These are phyloP conservation scores for Sporothrix luriei DNA, from an alignment of 2,329 filamentous ascomycete genomes.

Conservation along the genomic window DNA sequence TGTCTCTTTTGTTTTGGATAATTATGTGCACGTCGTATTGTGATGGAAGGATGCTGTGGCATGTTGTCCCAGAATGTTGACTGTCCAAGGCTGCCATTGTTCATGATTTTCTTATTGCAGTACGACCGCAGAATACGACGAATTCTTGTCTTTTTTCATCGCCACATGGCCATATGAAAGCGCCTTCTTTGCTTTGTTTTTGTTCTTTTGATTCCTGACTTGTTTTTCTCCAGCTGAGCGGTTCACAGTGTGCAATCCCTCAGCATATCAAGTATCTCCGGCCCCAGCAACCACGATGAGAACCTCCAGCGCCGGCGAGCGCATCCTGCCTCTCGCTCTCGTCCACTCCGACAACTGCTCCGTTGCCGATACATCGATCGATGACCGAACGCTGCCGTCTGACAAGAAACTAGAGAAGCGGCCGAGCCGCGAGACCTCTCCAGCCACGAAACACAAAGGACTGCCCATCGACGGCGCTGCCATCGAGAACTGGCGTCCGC, in stretches of 20 bases:
- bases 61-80: neutral
- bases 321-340: slow-evolving; percentile 16
- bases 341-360: slow-evolving; percentile 17
- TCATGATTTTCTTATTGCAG: neutral
- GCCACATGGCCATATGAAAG: slow-evolving; percentile 7
- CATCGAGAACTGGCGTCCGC: slow-evolving; percentile 20
- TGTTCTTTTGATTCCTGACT: neutral
- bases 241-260: neutral
- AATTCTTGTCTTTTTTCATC: neutral
- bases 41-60: neutral
- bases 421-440: neutral
- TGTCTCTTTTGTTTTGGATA: neutral
- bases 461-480: neutral
- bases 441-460: neutral
- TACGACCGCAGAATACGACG: slow-evolving; percentile 14
- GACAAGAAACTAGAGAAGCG: neutral
- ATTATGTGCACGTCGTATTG: too few relatives aligned
- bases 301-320: neutral
- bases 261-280: neutral
- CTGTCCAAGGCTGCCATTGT: neutral
- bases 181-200: neutral
- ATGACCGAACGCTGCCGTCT: neutral
- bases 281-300: neutral
- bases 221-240: neutral
- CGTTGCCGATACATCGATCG: neutral